Evolutionary conservation across 2,329 filamentous ascomycete genomes (phyloP).

Genomic region (Plectosphaerella sp.): DNA sequence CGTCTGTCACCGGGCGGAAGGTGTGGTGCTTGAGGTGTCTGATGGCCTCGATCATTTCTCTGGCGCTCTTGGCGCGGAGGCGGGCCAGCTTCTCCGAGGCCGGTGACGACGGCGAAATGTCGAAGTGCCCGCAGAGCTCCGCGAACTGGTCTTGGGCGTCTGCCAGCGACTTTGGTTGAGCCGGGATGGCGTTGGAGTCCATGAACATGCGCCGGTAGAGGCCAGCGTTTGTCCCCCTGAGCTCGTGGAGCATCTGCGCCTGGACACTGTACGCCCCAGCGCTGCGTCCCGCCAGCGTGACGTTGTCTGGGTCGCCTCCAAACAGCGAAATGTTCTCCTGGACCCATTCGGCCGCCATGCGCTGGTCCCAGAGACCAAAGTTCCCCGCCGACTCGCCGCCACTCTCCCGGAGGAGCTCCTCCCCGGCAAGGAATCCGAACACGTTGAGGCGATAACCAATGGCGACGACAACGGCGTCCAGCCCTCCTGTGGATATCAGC

Average conservation of each 20-base stretch:
- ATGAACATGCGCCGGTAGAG: slow-evolving; percentile 33
- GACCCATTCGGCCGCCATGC: slow-evolving; percentile 47
- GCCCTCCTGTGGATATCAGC: slow-evolving; percentile 26
- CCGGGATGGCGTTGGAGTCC: slow-evolving; percentile 39
- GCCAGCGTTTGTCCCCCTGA: slow-evolving; percentile 14
- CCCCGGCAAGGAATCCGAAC: slow-evolving; percentile 42
- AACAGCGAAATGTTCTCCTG: slow-evolving; percentile 37
- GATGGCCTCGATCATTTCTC: slow-evolving; percentile 28
- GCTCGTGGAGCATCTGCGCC: slow-evolving; percentile 33
- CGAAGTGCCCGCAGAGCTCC: slow-evolving; percentile 31
- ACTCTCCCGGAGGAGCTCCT: slow-evolving; percentile 24
- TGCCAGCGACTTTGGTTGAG: slow-evolving; percentile 32
- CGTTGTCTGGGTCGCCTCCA: slow-evolving; percentile 21
- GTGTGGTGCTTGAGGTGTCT: slow-evolving; percentile 37
- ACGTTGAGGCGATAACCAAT: slow-evolving; percentile 43
- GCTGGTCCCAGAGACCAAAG: slow-evolving; percentile 48
- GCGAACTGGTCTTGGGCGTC: slow-evolving; percentile 35
- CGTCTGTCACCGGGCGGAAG: slow-evolving; percentile 39
- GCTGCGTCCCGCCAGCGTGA: slow-evolving; percentile 18
- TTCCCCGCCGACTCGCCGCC: slow-evolving; percentile 24
- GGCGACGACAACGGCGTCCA: slow-evolving; percentile 35
- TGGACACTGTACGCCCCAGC: slow-evolving; percentile 39
- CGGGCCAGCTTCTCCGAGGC: slow-evolving; percentile 22
- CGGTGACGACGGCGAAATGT: slow-evolving; percentile 15
- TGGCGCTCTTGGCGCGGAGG: slow-evolving; percentile 23